Conservation (phyloP, 2,329 filamentous ascomycete genomes). For the Aspergillus tamarii region DNA sequence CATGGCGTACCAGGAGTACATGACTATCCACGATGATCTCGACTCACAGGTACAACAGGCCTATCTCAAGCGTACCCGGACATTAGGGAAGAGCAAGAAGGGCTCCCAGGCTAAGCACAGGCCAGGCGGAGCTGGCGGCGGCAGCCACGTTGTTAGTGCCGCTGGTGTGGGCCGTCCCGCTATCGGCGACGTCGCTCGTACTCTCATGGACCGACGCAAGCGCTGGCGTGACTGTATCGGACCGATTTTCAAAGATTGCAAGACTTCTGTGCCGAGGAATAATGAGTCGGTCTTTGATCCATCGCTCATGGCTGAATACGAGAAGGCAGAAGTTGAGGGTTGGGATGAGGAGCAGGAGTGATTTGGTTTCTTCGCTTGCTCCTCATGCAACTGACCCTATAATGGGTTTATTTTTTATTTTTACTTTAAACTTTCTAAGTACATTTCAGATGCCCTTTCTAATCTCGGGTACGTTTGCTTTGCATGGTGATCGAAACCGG, state of each 20-base stretch:
- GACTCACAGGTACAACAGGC: conserved; percentile 93
- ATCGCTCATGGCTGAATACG: conserved; percentile 70
- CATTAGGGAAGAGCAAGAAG: conserved; percentile 92
- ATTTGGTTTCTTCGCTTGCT: neutral
- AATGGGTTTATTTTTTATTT: neutral
- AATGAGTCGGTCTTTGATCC: conserved; percentile 76
- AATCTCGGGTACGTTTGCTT: neutral
- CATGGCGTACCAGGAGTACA: conserved; percentile 96
- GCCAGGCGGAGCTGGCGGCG: conserved; percentile 71
- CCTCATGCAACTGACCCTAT: neutral
- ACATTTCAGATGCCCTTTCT: neutral
- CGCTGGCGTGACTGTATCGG: conserved; percentile 92
- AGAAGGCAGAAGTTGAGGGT: conserved; percentile 75
- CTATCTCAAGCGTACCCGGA: conserved; percentile 93
- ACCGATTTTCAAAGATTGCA: conserved; percentile 84
- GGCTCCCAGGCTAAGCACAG: conserved; percentile 65
- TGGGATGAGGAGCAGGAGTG: conserved; percentile 80
- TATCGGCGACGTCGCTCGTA: conserved; percentile 89
- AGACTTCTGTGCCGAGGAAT: conserved; percentile 70
- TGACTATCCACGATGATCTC: conserved; percentile 93
- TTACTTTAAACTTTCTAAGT: conserved; percentile 7
- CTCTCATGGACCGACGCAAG: conserved; percentile 85
- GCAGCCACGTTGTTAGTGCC: conserved; percentile 57
- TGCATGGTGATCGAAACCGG: neutral
- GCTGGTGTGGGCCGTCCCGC: conserved; percentile 54